Evolutionary conservation across 139 green algal species (phyloP), one percentile per base, ranked within the genome.

Genomic region (Chlorella sp.): DNA sequence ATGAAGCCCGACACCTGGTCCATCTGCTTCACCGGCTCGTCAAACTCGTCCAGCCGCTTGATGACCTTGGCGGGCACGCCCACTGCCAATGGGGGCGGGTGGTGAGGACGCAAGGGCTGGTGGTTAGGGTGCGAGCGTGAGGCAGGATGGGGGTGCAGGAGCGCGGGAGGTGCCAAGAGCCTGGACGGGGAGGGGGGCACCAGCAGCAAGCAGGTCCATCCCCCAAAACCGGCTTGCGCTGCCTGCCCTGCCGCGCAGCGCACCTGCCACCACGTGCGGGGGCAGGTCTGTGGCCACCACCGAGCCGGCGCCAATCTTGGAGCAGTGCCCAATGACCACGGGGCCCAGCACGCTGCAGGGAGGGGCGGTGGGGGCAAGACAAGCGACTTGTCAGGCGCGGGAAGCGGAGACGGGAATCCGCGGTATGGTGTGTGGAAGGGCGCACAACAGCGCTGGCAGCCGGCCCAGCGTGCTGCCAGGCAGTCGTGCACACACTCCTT

Each of bases 201-300:
- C n/a, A n/a, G n/a, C n/a, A n/a, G n/a, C n/a, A n/a, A n/a, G n/a
- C n/a, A n/a, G n/a, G n/a, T 8, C 46, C 46, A 8, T 11, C 1
- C 34, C 9, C 34, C 65, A 73, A 20, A 20, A 20, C 51, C 7
- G 8, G 46, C 46, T 7, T 11, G 6, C 6, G 32, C 64, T n/a
- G n/a, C 1, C 17, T 73, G n/a, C 65, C 34, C 34, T 73, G n/a
- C 34, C 13, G 30, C 13, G 17, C 26, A 8, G 54, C 75, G 20
- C 75, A 81, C 75, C 75, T 60, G 96, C 94, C 65, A 98, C 95
- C n/a, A 90, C 92, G 76, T 97, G 91, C 48, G 84, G 81, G 0
- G 94, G 94, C 56, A 98, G 84, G 86, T 96, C 89, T 19, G 87
- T 91, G 13, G 97, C 93, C 46, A 98, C 96, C 38, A 98, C 94